Evolutionary conservation across 2,329 filamentous ascomycete genomes (phyloP).

Genomic region (Fusarium sublunatum): DNA sequence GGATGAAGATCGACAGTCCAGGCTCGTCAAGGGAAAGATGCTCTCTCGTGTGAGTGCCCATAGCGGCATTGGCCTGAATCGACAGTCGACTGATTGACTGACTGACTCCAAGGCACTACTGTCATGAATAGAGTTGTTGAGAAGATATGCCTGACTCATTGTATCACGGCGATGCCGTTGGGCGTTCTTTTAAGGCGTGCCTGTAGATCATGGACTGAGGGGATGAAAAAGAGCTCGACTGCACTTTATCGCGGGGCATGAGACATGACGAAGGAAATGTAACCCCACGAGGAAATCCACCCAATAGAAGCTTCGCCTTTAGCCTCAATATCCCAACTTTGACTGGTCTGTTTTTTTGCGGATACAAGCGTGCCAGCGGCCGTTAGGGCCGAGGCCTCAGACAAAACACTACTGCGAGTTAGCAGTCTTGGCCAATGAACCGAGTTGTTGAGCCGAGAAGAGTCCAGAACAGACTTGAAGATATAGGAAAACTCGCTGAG

Average conservation of each 20-base stretch:
- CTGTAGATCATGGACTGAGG: constrained; percentile 42
- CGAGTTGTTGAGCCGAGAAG: constrained; percentile 24
- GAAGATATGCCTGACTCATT: constrained; percentile 17
- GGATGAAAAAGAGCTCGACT: constrained; percentile 22
- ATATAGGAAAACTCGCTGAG: neutral
- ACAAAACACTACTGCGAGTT: constrained; percentile 3
- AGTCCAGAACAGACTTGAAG: neutral
- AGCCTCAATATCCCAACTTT: constrained; percentile 8
- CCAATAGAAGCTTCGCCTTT: constrained; percentile 25
- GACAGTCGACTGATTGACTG: constrained; percentile 1
- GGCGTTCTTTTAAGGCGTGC: constrained; percentile 20
- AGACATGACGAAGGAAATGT: constrained; percentile 29
- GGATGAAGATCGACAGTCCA: constrained; percentile 39
- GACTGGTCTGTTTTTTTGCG: constrained; percentile 9
- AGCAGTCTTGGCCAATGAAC: constrained; percentile 6
- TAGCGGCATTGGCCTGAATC: constrained; percentile 7
- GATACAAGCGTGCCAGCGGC: constrained; percentile 14
- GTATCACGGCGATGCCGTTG: constrained; percentile 4
- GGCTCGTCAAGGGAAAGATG: constrained; percentile 6
- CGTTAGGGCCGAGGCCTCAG: constrained; percentile 19
- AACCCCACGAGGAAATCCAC: constrained; percentile 21
- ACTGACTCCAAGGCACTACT: no score
- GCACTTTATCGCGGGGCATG: constrained; percentile 36
- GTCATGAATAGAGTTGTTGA: no score
- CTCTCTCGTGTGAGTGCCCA: constrained; percentile 10